Conservation (phyloP, 257 asterid species). For the Striga asiatica region DNA sequence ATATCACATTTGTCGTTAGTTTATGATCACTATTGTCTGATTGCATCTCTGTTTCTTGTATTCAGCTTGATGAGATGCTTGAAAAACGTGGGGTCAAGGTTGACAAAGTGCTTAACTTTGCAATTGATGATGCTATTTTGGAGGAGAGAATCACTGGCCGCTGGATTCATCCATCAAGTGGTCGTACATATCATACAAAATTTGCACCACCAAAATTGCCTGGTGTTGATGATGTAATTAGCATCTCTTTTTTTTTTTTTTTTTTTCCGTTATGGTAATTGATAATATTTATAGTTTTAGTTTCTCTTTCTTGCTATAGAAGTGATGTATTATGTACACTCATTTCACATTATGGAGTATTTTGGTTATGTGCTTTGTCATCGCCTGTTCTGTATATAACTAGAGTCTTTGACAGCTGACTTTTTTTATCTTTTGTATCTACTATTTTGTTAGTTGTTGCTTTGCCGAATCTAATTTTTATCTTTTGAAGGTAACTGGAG, state of each 20-base stretch:
- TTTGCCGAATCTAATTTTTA: conserved; percentile 9
- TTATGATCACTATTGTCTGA: conserved; percentile 4
- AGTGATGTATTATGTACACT: too few relatives aligned
- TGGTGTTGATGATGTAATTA: conserved; percentile 76
- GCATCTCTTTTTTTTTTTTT: too few relatives aligned
- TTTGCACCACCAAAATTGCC: conserved; percentile 83
- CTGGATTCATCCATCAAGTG: conserved; percentile 98
- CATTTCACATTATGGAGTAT: too few relatives aligned
- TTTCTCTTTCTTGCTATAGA: background rate
- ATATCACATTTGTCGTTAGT: conserved; percentile 5
- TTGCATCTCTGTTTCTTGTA: background rate
- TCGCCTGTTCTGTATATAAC: too few relatives aligned
- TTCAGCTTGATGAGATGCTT: conserved; percentile 97
- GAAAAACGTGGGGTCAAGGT: conserved; percentile 66
- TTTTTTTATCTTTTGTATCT: background rate
- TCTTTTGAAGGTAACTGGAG: conserved; percentile 56
- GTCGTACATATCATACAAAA: conserved; percentile 80
- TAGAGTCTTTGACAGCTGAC: too few relatives aligned
- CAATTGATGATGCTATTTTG: conserved; percentile 85
- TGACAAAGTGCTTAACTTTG: conserved; percentile 91
- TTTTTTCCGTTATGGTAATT: too few relatives aligned
- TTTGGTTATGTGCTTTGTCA: too few relatives aligned
- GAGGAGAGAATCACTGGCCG: conserved; percentile 97
- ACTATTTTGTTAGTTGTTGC: background rate
- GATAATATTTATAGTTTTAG: background rate